These are phyloP conservation scores for Brachypodium distachyon DNA, from an alignment of 202 grass and related monocot genomes.

Conservation along the genomic window DNA sequence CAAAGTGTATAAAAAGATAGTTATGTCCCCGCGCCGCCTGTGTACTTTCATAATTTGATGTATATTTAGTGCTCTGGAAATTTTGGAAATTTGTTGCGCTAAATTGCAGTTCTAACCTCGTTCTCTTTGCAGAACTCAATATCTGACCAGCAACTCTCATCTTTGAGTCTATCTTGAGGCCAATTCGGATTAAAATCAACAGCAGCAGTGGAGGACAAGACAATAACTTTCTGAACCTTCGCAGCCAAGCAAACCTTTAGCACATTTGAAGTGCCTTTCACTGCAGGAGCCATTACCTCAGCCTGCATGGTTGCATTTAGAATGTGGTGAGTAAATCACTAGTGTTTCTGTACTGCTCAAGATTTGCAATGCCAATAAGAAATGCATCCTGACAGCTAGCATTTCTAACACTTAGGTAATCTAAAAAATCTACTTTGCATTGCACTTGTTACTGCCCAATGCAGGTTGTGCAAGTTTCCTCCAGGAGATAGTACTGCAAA, in stretches of 20 bases:
- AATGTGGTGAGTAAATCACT: not conserved
- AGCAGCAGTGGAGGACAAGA: constrained; percentile 35
- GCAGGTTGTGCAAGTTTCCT: not conserved
- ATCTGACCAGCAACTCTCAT: constrained; percentile 55
- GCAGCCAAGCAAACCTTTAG: constrained; percentile 23
- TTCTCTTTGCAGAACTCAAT: constrained; percentile 28
- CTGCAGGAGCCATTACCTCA: constrained; percentile 34
- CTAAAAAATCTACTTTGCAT: not conserved
- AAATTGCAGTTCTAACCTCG: constrained; percentile 17
- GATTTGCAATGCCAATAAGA: not conserved
- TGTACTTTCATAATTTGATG: not conserved
- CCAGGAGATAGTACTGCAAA: not conserved
- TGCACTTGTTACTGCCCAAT: not conserved
- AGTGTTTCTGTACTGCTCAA: not conserved
- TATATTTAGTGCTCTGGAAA: not conserved
- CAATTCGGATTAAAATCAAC: constrained; percentile 44
- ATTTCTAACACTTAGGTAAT: not conserved
- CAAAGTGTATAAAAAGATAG: not conserved
- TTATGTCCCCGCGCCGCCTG: not conserved
- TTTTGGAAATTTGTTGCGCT: not conserved
- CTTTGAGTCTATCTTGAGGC: constrained; percentile 25
- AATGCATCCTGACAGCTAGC: not conserved
- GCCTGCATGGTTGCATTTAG: constrained; percentile 18
- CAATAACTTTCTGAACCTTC: constrained; percentile 46
- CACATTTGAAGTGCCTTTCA: constrained; percentile 49